Conservation (phyloP, 305 asterid genomes). For the Fraxinus platypoda region DNA sequence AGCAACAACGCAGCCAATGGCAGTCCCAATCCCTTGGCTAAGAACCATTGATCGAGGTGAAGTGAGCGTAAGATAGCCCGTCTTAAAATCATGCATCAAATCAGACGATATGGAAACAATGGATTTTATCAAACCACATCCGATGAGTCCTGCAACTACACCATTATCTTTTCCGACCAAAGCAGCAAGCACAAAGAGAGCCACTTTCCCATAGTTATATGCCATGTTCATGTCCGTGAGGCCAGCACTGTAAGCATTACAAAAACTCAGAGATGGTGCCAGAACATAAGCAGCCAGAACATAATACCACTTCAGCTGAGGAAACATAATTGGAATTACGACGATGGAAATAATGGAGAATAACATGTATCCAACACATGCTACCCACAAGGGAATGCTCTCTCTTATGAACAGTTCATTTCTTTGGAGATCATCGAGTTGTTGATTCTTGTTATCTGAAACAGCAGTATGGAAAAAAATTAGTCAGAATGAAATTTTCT, state of each 20-base stretch:
- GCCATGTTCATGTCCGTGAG: constrained; percentile 58
- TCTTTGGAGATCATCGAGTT: neutral
- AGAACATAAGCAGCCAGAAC: constrained; percentile 41
- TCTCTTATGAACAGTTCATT: constrained; percentile 33
- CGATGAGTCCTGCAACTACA: constrained; percentile 51
- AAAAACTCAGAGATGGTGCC: constrained; percentile 54
- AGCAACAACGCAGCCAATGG: constrained; percentile 45
- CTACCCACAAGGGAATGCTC: constrained; percentile 45
- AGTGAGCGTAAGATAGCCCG: constrained; percentile 53
- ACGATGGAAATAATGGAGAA: constrained; percentile 41
- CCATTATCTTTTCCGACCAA: constrained; percentile 41
- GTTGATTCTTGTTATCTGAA: constrained; percentile 37
- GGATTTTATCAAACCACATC: constrained; percentile 57
- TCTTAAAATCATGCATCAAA: constrained; percentile 54
- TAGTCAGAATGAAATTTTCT: neutral
- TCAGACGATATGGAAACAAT: constrained; percentile 51
- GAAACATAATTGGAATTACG: constrained; percentile 49
- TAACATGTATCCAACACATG: constrained; percentile 40
- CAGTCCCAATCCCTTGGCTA: constrained; percentile 52
- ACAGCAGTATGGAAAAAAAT: constrained; percentile 27
- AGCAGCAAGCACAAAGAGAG: constrained; percentile 46
- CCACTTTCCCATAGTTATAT: constrained; percentile 50
- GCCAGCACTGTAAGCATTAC: constrained; percentile 56
- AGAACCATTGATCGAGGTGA: constrained; percentile 58
- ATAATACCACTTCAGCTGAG: constrained; percentile 52